Evolutionary conservation across 2,329 filamentous ascomycete genomes (phyloP), one percentile per base, ranked within the genome.

Genomic region (Thelonectria rubi): DNA sequence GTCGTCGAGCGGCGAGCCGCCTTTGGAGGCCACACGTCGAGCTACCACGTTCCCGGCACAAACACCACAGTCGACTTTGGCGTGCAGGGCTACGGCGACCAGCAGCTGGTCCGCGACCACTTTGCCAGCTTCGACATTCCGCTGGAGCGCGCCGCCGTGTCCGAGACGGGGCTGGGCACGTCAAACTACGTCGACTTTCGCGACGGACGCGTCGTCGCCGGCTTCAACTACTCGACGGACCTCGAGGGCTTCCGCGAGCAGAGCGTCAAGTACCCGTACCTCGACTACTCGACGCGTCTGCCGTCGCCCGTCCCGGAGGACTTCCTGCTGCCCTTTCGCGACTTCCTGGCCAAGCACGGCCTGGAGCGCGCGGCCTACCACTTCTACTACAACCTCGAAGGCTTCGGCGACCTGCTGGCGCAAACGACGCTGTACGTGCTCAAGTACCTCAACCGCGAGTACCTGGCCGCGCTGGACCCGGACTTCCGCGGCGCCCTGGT

Each of bases 51-150:
- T 1, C 65, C 61, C 2, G 55, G 50, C 17, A 58, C 46, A 47
- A 57, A 65, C 55, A 63, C 58, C 51, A 63, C 64, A 39, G 65
- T 67, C 24, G 62, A 67, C 53, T 67, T 52, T 40, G 65, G 65
- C 4, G 65, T 67, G 12, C 58, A 64, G 46, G 65, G 65, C 3
- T 67, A 67, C 15, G 65, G 64, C 0, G 55, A 67, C 15, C 48
- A 61, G 3, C 14, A 42, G 14, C 54, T 67, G 21, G 59, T 60
- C 9, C 63, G 54, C 4, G 30, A 63, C 7, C 51, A 63, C 2
- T 67, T 67, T 54, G 61, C 43, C 3, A 64, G 65, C 42, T 64
- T 67, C 14, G 52, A 57, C 2, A 65, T 67, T 6, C 45, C 64
- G 2, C 15, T 64, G 5, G 47, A 56, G 8, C 60, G 60, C 45